A percentile compares a stretch with the other conserved stretches of the same genome.
Evolutionary conservation across 2,329 filamentous ascomycete genomes (phyloP).

Genomic region (Cordyceps cateniannulata): DNA sequence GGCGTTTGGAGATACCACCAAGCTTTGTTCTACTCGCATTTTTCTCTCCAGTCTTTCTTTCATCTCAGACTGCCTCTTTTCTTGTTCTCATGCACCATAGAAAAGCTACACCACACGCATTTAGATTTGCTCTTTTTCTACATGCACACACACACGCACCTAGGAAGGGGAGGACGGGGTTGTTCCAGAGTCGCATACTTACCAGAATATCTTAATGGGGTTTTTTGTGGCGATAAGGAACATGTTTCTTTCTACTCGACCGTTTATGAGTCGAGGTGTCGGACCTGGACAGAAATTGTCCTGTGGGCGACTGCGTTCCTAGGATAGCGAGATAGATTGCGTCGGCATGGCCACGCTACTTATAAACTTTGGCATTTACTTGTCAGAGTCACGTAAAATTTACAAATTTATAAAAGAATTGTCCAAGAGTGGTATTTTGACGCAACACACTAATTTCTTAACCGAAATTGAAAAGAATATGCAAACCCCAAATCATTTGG

Average conservation of each 20-base stretch:
- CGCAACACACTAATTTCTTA: too few species aligned
- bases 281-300: not conserved
- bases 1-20: conserved; percentile 21
- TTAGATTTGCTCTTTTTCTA: not conserved
- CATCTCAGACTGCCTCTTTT: not conserved
- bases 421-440: too few species aligned
- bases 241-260: not conserved
- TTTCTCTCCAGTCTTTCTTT: not conserved
- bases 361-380: not conserved
- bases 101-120: conserved; percentile 8
- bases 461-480: not conserved
- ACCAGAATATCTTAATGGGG: not conserved
- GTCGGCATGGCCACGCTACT: not conserved
- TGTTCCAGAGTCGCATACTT: not conserved
- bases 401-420: not conserved
- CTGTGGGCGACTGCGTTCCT: not conserved
- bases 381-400: conserved; percentile 1
- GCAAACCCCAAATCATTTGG: not conserved
- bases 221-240: not conserved
- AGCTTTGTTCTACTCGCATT: not conserved
- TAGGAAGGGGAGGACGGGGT: not conserved
- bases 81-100: not conserved
- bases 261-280: not conserved
- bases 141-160: not conserved
- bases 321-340: conserved; percentile 6